Conservation (phyloP, 2,329 filamentous ascomycete genomes). For the Scedosporium minutisporum region DNA sequence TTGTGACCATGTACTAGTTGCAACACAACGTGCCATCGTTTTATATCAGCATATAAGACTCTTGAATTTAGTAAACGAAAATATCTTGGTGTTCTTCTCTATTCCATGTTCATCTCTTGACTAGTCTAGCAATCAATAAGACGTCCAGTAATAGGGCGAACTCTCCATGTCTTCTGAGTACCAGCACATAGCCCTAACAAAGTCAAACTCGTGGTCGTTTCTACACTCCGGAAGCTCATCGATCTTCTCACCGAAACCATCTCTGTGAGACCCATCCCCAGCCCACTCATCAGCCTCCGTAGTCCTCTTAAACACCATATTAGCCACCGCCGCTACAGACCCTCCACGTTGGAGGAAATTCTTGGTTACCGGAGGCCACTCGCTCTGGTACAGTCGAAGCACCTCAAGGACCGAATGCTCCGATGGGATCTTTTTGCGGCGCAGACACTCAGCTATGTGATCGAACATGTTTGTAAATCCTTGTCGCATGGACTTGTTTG, state of each 20-base stretch:
- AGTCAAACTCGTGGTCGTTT: slow-evolving; percentile 1
- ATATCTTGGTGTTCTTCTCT: no score
- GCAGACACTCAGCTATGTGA: not conserved
- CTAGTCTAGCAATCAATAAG: no score
- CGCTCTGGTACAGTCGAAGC: not conserved
- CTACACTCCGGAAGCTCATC: not conserved
- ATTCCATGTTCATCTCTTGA: no score
- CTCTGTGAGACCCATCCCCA: not conserved
- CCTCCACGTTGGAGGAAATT: not conserved
- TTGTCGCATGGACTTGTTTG: not conserved
- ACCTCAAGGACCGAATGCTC: not conserved
- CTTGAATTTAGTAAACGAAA: no score
- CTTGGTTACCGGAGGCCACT: not conserved
- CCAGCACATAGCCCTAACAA: not conserved
- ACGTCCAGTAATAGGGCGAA: no score
- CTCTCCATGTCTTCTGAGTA: not conserved
- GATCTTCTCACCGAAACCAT: not conserved
- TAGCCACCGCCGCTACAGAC: not conserved
- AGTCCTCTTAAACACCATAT: not conserved
- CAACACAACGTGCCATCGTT: no score
- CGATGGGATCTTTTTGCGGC: not conserved
- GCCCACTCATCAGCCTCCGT: not conserved
- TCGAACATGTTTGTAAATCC: not conserved
- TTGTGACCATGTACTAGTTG: no score
- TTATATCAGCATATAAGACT: no score